Percentiles rank a stretch among this genome's conserved stretches.
Evolutionary conservation across 441 rosid genomes (phyloP).

Genomic region (Populus trichocarpa): DNA sequence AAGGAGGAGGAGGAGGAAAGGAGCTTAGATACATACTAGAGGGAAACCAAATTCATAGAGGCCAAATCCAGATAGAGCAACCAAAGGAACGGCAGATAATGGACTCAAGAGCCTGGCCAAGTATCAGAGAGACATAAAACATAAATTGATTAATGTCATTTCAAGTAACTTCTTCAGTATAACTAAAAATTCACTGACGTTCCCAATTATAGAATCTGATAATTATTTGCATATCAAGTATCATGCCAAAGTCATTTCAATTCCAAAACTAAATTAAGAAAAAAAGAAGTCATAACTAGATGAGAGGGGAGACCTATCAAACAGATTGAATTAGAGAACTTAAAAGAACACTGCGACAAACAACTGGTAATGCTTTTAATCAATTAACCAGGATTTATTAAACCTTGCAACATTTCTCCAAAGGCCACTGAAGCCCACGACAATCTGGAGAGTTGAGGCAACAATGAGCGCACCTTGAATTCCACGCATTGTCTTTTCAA

Average conservation of each 20-base stretch:
- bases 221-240: background rate
- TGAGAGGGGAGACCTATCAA: conserved; percentile 6
- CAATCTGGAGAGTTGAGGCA: conserved; percentile 92
- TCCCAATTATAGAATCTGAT: background rate
- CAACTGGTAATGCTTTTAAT: background rate
- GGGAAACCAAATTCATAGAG: conserved; percentile 93
- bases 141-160: background rate
- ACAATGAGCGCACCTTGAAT: conserved; percentile 92
- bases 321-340: background rate
- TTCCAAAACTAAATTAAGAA: background rate
- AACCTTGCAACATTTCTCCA: conserved; percentile 95
- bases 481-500: conserved; percentile 85
- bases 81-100: conserved; percentile 82
- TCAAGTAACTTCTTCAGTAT: background rate
- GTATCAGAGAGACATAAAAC: conserved; percentile 10
- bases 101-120: conserved; percentile 84
- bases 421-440: conserved; percentile 91
- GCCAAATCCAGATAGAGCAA: conserved; percentile 82
- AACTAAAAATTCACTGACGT: background rate
- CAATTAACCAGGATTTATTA: conserved; percentile 1
- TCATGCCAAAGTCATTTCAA: background rate
- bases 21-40: conserved; percentile 43
- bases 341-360: background rate
- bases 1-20: background rate
- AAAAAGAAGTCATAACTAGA: background rate